phyloP scores from a whole-genome alignment of 148 eudicot species.

The Cornus kousa region DNA sequence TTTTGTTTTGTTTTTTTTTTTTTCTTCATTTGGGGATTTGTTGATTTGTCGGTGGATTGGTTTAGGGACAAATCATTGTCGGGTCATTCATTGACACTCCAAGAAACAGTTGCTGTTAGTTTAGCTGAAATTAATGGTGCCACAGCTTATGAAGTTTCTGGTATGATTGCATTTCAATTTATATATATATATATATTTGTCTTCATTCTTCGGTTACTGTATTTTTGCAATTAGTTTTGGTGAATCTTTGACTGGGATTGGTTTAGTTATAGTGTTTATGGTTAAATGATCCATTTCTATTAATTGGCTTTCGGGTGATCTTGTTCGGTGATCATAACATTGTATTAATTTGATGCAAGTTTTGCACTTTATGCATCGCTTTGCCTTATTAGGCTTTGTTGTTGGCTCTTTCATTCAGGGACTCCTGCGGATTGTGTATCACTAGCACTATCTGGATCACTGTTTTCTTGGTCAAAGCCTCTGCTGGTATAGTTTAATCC shows the following conservation, averaged over 20 bases:
- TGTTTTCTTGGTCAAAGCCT: constrained; percentile 83
- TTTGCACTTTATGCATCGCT: not conserved
- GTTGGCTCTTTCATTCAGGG: constrained; percentile 36
- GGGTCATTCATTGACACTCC: constrained; percentile 71
- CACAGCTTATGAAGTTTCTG: constrained; percentile 72
- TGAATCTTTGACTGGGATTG: not conserved
- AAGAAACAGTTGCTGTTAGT: constrained; percentile 58
- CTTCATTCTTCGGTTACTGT: not conserved
- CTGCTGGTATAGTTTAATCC: constrained; percentile 44
- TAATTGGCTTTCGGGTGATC: not conserved
- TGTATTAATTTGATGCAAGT: not conserved
- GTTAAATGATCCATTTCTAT: not conserved
- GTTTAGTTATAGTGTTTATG: not conserved
- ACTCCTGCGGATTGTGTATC: constrained; percentile 84
- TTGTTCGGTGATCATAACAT: not conserved
- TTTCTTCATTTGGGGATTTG: not conserved
- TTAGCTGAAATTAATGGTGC: constrained; percentile 56
- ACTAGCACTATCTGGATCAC: constrained; percentile 66
- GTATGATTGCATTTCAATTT: constrained; percentile 20
- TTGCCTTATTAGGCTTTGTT: not conserved
- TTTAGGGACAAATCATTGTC: constrained; percentile 78
- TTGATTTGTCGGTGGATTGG: constrained; percentile 8
- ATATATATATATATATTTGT: not conserved
- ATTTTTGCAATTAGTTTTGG: not conserved
- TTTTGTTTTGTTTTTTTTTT: not conserved